These are phyloP conservation scores for Lignosus rhinocerotis DNA, from an alignment of 1,284 basidiomycete species.

Conservation along the genomic window DNA sequence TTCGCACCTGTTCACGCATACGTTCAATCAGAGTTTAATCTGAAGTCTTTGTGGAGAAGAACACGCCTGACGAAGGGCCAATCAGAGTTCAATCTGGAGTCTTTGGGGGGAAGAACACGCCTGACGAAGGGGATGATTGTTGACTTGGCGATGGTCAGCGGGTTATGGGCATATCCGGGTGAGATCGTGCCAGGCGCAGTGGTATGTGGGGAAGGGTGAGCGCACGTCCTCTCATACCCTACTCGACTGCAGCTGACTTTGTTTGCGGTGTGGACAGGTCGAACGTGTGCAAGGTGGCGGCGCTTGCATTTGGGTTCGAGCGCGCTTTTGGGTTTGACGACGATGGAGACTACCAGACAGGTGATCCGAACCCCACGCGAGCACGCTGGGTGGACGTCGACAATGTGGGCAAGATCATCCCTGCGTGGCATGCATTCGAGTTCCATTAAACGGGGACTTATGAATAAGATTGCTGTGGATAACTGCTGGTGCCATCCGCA, in stretches of 20 bases:
- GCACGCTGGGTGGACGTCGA: slow-evolving; percentile 66
- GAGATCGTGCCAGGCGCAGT: slow-evolving; percentile 50
- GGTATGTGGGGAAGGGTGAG: slow-evolving; percentile 61
- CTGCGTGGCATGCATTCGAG: slow-evolving; percentile 59
- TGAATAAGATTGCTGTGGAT: too few species aligned
- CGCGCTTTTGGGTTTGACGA: slow-evolving; percentile 56
- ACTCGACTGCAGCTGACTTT: slow-evolving; percentile 1
- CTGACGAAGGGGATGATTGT: slow-evolving; percentile 65
- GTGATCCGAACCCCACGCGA: slow-evolving; percentile 43
- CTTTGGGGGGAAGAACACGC: slow-evolving; percentile 41
- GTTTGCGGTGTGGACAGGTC: slow-evolving; percentile 43
- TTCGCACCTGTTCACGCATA: slow-evolving; percentile 57
- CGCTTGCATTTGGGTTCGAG: slow-evolving; percentile 63
- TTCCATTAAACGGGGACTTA: slow-evolving; percentile 25
- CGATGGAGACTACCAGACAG: slow-evolving; percentile 37
- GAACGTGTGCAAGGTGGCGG: slow-evolving; percentile 58
- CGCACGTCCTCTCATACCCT: slow-evolving; percentile 4
- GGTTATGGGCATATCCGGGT: slow-evolving; percentile 53
- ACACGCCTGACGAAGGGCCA: slow-evolving; percentile 58
- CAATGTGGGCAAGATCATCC: slow-evolving; percentile 49
- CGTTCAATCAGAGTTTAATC: slow-evolving; percentile 51
- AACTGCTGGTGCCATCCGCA: too few species aligned
- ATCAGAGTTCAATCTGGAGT: slow-evolving; percentile 45
- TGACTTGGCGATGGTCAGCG: slow-evolving; percentile 63
- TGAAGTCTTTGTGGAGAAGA: slow-evolving; percentile 41